Base-by-base conservation (phyloP, 2,329 filamentous ascomycete genomes). In the Paraconiothyrium brasiliense region DNA sequence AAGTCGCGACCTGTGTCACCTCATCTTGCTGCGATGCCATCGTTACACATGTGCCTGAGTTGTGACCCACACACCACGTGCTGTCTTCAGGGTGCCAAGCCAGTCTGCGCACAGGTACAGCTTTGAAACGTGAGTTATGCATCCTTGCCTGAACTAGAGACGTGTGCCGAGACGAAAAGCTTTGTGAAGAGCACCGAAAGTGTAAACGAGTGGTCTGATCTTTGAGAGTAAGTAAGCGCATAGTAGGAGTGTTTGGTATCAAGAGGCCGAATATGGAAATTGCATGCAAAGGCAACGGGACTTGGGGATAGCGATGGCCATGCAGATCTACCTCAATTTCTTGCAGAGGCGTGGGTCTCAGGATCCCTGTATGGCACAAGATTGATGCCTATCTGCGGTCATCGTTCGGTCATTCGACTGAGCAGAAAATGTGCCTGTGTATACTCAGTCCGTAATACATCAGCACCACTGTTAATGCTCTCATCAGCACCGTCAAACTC, bases 81-180 rank as follows among this genome's bases (percentile, higher is more conserved):
- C 49, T 24, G 49, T 34, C 32, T 35, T n/a, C 50, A 52, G 20
- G 41, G 34, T 3, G 37, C 51, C 51, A 54, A 51, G 48, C n/a
- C n/a, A 24, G 20, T 30, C 14, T 3, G 4, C 22, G 50, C 50
- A 41, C 41, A n/a, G 35, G n/a, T 41, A 11, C 37, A 32, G 37
- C 13, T 30, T 41, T 44, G 51, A 54, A 54, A 54, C 51, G 8
- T 20, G 24, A 27, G 9, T n/a, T 32, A 44, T 43, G 24, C 35
- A 27, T 52, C 49, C 49, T 16, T 52, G 49, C 35, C 30, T 34
- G n/a, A 13, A 37, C 35, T 9, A 20, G 34, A 16, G 20, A 52
- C 32, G 30, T 52, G 20, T 41, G 50, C 50, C 50, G 41, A 52
- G 50, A 10, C 9, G 20, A 7, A 27, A 27, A n/a, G 34, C 20